A percentile compares a stretch with the other conserved stretches of the same genome.
These are phyloP conservation scores for Nosema muscidifuracis DNA, from an alignment of 371 early-diverging fungal species.

Conservation along the genomic window DNA sequence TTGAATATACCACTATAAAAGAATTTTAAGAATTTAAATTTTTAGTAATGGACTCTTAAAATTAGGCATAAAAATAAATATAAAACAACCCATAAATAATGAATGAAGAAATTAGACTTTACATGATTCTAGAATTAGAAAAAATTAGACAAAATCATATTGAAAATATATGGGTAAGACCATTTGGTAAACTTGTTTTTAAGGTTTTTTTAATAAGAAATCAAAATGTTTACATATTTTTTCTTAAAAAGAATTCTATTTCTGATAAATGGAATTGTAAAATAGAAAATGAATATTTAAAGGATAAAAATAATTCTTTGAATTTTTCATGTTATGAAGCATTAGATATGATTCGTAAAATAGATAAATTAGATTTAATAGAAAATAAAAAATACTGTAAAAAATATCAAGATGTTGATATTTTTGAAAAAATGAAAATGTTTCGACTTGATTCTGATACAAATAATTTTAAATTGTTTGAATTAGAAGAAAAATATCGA, in stretches of 20 bases:
- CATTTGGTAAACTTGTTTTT: neutral
- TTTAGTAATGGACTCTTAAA: too few species aligned
- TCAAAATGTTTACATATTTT: neutral
- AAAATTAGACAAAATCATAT: neutral
- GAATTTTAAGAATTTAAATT: too few species aligned
- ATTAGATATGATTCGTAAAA: neutral
- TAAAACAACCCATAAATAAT: neutral
- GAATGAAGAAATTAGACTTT: neutral
- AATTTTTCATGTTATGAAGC: neutral
- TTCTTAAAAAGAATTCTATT: neutral
- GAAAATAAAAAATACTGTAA: too few species aligned
- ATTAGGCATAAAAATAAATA: too few species aligned
- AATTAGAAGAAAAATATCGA: too few species aligned
- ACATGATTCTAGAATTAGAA: constrained; percentile 13
- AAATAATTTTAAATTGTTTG: too few species aligned
- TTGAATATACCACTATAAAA: too few species aligned
- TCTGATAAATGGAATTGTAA: neutral
- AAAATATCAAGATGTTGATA: too few species aligned
- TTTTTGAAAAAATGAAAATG: too few species aligned
- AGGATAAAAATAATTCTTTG: neutral
- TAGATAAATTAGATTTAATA: neutral
- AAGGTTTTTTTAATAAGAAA: neutral
- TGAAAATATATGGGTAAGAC: neutral
- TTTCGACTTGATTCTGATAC: too few species aligned
- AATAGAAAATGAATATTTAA: neutral